phyloP scores from a whole-genome alignment of 345 rosid genomes.

The Brassica nigra region DNA sequence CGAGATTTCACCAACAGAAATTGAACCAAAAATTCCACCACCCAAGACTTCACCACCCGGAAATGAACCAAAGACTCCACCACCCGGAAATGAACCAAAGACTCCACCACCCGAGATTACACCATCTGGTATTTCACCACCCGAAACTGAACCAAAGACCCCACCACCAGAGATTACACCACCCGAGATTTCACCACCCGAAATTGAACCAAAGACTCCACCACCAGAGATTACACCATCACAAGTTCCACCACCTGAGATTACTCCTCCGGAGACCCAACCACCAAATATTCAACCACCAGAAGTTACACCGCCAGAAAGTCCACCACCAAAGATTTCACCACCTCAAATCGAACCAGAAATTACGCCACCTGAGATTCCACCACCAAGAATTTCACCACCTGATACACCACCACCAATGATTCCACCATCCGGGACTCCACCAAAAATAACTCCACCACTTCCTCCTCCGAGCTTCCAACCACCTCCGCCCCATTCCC shows the following conservation, averaged over 20 bases:
- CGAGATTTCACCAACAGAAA: not conserved
- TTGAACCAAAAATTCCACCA: not conserved
- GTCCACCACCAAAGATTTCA: not conserved
- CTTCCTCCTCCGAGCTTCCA: not conserved
- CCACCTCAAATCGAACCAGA: not conserved
- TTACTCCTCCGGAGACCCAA: not conserved
- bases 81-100: not conserved
- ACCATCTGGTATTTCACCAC: not conserved
- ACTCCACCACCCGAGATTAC: not conserved
- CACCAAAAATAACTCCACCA: not conserved
- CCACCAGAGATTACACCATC: not conserved
- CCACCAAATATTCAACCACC: not conserved
- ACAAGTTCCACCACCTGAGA: not conserved
- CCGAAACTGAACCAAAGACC: not conserved
- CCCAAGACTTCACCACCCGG: not conserved
- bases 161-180: not conserved
- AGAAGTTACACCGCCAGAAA: not conserved
- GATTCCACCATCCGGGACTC: not conserved
- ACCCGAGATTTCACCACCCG: not conserved
- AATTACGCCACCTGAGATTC: not conserved
- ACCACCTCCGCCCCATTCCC: not conserved
- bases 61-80: not conserved
- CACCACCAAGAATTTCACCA: not conserved
- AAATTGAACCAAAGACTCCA: not conserved
- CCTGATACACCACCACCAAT: not conserved